Percentiles rank a stretch among this genome's conserved stretches.
Evolutionary conservation across 345 rosid genomes (phyloP).

Genomic region (Limnanthes douglasii): DNA sequence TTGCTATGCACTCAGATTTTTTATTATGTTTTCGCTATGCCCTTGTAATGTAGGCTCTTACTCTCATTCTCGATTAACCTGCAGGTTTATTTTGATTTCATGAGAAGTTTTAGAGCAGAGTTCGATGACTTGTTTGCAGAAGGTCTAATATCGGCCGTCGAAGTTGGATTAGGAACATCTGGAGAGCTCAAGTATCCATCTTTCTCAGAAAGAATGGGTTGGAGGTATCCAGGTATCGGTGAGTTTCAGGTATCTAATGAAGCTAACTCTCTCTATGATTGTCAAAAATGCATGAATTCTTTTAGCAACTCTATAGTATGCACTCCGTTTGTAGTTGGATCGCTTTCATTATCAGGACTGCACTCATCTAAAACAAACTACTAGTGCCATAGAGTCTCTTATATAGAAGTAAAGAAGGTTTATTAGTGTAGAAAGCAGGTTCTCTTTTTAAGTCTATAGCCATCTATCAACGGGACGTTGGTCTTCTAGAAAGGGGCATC

Average conservation of each 20-base stretch:
- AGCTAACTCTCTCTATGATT: too few species aligned
- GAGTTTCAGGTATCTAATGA: constrained; percentile 93
- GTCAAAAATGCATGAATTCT: too few species aligned
- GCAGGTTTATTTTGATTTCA: constrained; percentile 91
- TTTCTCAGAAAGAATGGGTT: constrained; percentile 72
- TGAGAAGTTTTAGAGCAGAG: constrained; percentile 93
- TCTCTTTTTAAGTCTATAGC: too few species aligned
- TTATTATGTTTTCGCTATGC: neutral
- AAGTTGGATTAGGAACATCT: constrained; percentile 86
- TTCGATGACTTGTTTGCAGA: constrained; percentile 71
- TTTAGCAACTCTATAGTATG: too few species aligned
- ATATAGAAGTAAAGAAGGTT: too few species aligned
- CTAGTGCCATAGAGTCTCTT: too few species aligned
- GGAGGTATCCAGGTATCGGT: constrained; percentile 96
- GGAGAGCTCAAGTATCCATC: constrained; percentile 88
- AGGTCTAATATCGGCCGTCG: constrained; percentile 55
- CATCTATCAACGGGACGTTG: too few species aligned
- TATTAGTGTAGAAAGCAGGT: too few species aligned
- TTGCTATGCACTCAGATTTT: neutral
- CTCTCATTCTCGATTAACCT: constrained; percentile 5
- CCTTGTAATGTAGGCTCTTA: constrained; percentile 2
- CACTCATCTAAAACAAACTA: too few species aligned
- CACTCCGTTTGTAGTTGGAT: too few species aligned
- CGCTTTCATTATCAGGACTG: too few species aligned
- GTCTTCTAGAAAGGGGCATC: too few species aligned